Percentiles rank a stretch among this genome's conserved stretches.
phyloP scores from a whole-genome alignment of 176 grass and related monocot genomes.

The Lolium perenne region DNA sequence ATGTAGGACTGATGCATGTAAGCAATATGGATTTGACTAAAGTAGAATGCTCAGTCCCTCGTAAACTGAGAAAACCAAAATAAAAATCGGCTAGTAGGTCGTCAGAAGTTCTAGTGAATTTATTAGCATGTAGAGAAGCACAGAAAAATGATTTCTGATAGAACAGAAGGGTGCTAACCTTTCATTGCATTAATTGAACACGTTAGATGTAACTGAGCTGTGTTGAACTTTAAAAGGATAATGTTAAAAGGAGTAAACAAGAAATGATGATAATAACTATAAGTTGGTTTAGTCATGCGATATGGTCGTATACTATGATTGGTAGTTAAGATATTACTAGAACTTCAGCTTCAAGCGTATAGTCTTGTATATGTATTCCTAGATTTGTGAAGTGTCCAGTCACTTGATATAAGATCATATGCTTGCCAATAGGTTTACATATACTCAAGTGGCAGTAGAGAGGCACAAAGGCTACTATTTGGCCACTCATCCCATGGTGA shows the following conservation, averaged over 20 bases:
- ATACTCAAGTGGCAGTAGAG: conserved; percentile 98
- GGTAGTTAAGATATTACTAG: background rate
- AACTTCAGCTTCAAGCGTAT: background rate
- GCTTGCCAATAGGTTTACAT: conserved; percentile 77
- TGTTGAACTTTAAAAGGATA: background rate
- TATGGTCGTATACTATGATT: conserved; percentile 4
- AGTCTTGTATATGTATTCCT: background rate
- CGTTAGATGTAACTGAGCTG: conserved; percentile 3
- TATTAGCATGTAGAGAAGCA: background rate
- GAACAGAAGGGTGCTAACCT: background rate
- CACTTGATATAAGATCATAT: conserved; percentile 39
- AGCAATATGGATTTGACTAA: background rate
- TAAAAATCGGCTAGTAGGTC: background rate
- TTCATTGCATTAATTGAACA: background rate
- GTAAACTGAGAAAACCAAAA: background rate
- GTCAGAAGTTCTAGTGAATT: background rate
- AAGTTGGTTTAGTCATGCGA: background rate
- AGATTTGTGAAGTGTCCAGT: background rate
- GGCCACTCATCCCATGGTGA: conserved; percentile 82
- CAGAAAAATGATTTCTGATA: background rate
- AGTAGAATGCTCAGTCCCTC: background rate
- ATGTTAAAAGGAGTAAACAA: conserved; percentile 11
- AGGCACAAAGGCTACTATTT: conserved; percentile 95
- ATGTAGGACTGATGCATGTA: background rate
- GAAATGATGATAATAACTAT: conserved; percentile 1